Conservation (phyloP, 805 yeast species). For the Cyberlindnera bimundalis region DNA sequence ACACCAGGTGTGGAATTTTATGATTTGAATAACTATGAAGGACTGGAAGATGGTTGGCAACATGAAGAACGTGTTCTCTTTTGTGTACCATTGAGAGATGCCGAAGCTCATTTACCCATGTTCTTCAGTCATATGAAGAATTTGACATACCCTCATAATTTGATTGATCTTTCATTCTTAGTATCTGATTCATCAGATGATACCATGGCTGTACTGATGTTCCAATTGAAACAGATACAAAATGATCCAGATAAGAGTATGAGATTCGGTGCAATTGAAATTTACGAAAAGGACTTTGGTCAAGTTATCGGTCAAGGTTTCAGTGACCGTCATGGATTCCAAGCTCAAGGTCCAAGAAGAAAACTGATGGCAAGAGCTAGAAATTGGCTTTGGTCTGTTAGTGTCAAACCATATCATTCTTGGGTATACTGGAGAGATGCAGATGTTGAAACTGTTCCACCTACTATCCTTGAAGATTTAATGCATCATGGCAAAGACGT, state of each 20-base stretch:
- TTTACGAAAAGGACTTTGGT: slow-evolving; percentile 90
- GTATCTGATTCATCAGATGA: slow-evolving; percentile 90
- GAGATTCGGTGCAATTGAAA: slow-evolving; percentile 81
- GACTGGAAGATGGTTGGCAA: slow-evolving; percentile 81
- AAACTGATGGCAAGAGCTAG: slow-evolving; percentile 95
- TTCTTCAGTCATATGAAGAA: slow-evolving; percentile 79
- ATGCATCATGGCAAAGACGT: slow-evolving; percentile 92
- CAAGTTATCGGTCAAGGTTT: slow-evolving; percentile 92
- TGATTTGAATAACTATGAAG: slow-evolving; percentile 67
- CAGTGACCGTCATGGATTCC: slow-evolving; percentile 91
- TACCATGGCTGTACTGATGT: slow-evolving; percentile 68
- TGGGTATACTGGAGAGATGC: slow-evolving; percentile 99
- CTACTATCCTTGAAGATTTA: slow-evolving; percentile 83
- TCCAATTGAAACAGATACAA: slow-evolving; percentile 62
- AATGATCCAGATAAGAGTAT: slow-evolving; percentile 53
- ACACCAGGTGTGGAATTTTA: slow-evolving; percentile 55
- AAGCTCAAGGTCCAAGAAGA: slow-evolving; percentile 93
- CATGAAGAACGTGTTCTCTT: slow-evolving; percentile 74
- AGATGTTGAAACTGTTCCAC: slow-evolving; percentile 87
- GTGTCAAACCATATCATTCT: slow-evolving; percentile 87
- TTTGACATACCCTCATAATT: slow-evolving; percentile 82
- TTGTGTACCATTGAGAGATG: slow-evolving; percentile 91
- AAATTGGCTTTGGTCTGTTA: slow-evolving; percentile 89
- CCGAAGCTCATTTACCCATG: slow-evolving; percentile 85
- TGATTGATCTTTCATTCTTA: slow-evolving; percentile 79